These are phyloP conservation scores for Fusarium udum DNA, from an alignment of 2,329 filamentous ascomycete genomes.

Conservation along the genomic window DNA sequence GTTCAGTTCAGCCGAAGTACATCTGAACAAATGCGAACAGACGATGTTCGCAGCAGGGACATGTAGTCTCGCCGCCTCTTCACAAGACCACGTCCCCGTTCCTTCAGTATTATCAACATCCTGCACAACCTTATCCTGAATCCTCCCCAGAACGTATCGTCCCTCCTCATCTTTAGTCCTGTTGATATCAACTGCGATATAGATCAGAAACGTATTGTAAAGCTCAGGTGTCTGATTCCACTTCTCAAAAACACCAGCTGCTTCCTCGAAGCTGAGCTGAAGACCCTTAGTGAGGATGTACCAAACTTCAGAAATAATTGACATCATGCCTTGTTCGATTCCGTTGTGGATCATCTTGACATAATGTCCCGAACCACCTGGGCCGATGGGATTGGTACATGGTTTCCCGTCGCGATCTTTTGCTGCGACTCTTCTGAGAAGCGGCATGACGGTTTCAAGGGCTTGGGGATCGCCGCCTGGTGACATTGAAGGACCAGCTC, in stretches of 20 bases:
- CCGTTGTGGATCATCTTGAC: neutral
- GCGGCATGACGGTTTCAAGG: neutral
- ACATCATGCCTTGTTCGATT: conserved; percentile 5
- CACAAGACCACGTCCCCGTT: neutral
- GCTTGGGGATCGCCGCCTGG: conserved; percentile 1
- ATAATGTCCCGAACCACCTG: neutral
- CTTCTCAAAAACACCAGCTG: neutral
- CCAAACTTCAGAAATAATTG: neutral
- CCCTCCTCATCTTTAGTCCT: neutral
- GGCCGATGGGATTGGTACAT: neutral
- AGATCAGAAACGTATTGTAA: neutral
- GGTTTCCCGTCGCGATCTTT: rapidly evolving
- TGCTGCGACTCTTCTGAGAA: neutral
- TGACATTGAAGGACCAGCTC: neutral
- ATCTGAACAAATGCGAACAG: neutral
- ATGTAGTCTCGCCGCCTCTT: conserved; percentile 1
- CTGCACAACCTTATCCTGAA: neutral
- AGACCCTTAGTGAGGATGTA: conserved; percentile 4
- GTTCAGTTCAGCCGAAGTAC: neutral
- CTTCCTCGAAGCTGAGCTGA: neutral
- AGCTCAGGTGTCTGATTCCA: neutral
- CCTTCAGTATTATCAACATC: neutral
- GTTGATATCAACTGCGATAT: neutral
- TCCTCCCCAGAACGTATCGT: rapidly evolving
- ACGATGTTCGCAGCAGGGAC: neutral